These are phyloP conservation scores for Trichoderma pleuroti DNA, from an alignment of 2,329 filamentous ascomycete genomes.

Conservation along the genomic window DNA sequence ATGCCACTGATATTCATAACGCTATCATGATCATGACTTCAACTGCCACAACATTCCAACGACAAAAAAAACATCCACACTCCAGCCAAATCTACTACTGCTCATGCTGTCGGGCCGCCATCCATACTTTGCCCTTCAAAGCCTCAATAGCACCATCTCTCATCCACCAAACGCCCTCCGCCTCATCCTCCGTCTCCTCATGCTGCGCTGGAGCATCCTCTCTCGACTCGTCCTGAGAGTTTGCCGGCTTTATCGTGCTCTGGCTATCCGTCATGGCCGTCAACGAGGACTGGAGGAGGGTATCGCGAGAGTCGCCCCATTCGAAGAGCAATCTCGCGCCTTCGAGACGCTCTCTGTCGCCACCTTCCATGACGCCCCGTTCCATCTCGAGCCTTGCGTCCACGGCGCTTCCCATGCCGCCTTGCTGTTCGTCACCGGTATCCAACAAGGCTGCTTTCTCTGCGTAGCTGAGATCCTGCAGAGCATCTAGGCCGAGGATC, in stretches of 20 bases:
- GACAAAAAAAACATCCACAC: not conserved
- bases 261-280: conserved; percentile 33
- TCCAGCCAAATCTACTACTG: not conserved
- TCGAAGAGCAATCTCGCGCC: conserved; percentile 53
- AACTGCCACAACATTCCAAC: not conserved
- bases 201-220: conserved; percentile 12
- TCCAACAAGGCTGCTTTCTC: conserved; percentile 63
- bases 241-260: conserved; percentile 32
- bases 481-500: conserved; percentile 65
- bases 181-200: conserved; percentile 24
- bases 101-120: conserved; percentile 40
- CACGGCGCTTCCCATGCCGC: conserved; percentile 52
- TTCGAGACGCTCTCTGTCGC: conserved; percentile 42
- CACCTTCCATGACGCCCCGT: conserved; percentile 40
- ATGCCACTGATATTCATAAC: not conserved
- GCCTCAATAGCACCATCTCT: conserved; percentile 52
- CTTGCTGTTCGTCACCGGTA: conserved; percentile 46
- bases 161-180: conserved; percentile 50
- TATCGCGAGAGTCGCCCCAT: conserved; percentile 49
- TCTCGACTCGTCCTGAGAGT: conserved; percentile 22
- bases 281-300: conserved; percentile 27
- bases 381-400: conserved; percentile 70
- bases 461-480: conserved; percentile 54
- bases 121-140: conserved; percentile 54
- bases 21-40: conserved; percentile 22